Conservation (phyloP, 768 basidiomycete genomes). For the Filobasidium wieringae region DNA sequence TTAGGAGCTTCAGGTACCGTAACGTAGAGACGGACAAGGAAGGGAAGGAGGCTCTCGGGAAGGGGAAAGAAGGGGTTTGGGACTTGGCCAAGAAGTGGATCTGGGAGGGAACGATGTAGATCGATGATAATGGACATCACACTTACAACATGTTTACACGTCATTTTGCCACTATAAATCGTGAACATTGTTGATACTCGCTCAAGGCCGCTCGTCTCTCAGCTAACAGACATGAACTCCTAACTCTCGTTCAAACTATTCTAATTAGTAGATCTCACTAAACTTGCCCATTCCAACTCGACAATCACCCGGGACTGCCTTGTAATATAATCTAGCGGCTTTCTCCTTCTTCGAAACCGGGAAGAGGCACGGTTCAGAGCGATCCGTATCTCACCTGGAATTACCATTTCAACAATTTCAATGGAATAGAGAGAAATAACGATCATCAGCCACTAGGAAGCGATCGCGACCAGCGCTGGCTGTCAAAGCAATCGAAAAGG, state of each 20-base stretch:
- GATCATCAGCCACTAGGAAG: too few species aligned
- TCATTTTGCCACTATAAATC: not conserved
- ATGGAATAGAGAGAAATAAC: not conserved
- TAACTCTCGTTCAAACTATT: too few species aligned
- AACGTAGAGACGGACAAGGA: slow-evolving; percentile 50
- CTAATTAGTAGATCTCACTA: too few species aligned
- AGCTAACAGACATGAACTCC: too few species aligned
- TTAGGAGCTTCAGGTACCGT: slow-evolving; percentile 63
- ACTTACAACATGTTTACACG: not conserved
- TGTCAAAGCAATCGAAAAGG: too few species aligned
- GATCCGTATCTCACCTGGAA: not conserved
- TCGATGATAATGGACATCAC: not conserved
- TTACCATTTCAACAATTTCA: not conserved
- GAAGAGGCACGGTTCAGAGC: too few species aligned
- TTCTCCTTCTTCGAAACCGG: too few species aligned
- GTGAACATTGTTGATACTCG: not conserved
- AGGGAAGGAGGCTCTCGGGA: slow-evolving; percentile 75
- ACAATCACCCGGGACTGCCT: too few species aligned
- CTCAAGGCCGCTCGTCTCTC: too few species aligned
- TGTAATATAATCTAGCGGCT: too few species aligned
- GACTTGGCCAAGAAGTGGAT: slow-evolving; percentile 71
- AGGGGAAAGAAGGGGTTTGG: slow-evolving; percentile 81
- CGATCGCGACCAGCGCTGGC: too few species aligned
- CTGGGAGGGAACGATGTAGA: slow-evolving; percentile 27
- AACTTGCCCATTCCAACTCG: too few species aligned